A percentile compares a stretch with the other conserved stretches of the same genome.
These are phyloP conservation scores for Yamadazyma ubonensis DNA, from an alignment of 805 yeast genomes.

Conservation along the genomic window DNA sequence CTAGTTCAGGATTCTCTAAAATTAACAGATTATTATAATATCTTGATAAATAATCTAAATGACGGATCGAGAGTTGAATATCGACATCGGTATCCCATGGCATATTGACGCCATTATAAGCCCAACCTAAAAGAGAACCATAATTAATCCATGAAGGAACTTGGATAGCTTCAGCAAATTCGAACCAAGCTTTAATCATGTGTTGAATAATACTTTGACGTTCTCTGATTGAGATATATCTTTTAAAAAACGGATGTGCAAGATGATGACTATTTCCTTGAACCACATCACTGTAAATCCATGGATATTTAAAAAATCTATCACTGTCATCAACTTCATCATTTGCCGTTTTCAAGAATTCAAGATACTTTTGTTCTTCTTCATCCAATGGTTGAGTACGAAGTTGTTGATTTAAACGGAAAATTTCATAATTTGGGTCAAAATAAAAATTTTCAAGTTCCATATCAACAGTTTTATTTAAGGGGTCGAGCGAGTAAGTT, in stretches of 20 bases:
- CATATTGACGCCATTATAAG: constrained; percentile 30
- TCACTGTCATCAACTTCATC: constrained; percentile 24
- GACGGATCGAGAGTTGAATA: constrained; percentile 27
- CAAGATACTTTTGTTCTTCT: constrained; percentile 24
- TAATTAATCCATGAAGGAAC: constrained; percentile 30
- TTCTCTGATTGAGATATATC: constrained; percentile 35
- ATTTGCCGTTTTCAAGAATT: constrained; percentile 30
- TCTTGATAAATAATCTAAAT: constrained; percentile 24
- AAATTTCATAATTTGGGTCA: constrained; percentile 28
- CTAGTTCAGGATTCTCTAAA: constrained; percentile 30
- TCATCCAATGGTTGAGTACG: constrained; percentile 14
- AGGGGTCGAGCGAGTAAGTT: constrained; percentile 7
- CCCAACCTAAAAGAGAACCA: constrained; percentile 32
- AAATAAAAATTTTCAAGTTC: constrained; percentile 29
- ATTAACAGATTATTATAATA: constrained; percentile 24
- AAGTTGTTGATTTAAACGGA: constrained; percentile 21
- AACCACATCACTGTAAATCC: constrained; percentile 36
- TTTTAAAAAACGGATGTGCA: constrained; percentile 37
- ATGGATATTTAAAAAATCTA: constrained; percentile 39
- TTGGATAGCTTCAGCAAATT: constrained; percentile 31
- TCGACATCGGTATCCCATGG: constrained; percentile 35
- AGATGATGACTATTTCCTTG: constrained; percentile 35
- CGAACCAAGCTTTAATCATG: constrained; percentile 38
- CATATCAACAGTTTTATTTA: constrained; percentile 18
- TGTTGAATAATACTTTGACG: constrained; percentile 38